Evolutionary conservation across 2,329 filamentous ascomycete genomes (phyloP), one percentile per base, ranked within the genome.

Genomic region (Coniochaeta sp.): DNA sequence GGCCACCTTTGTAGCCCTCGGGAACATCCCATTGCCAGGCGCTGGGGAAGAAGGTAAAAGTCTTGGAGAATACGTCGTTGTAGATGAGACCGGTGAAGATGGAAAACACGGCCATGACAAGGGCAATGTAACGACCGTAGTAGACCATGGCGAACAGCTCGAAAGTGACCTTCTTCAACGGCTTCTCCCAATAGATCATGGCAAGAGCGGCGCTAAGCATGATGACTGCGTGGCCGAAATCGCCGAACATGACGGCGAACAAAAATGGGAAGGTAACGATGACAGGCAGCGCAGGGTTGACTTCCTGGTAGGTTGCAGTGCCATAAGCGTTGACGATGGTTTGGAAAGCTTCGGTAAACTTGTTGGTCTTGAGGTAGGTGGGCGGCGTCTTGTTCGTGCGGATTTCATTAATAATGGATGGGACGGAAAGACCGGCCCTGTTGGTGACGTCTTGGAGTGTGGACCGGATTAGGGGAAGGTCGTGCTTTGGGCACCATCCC

Each of bases 171-270:
- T 99, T 99, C 69, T 92, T 91, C 31, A 99, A 76, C 54, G 87
- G 85, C 73, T 89, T 91, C 72, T 99, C 94, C 79, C 86, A 97
- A 73, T 96, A 89, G 61, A 99, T 97, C 91, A 99, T 96, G 52
- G 91, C 89, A 52, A 84, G 64, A 13, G 94, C 89, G 52, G 90
- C 88, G 52, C 82, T 67, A 40, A 92, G 78, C 87, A 99, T 95
- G 68, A 99, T 87, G 58, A 86, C 70, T 58, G 92, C 94, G 65
- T 99, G 94, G 49, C 94, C 95, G 53, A 96, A 86, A 71, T 99
- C 94, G 76, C 94, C 95, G 66, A 99, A 99, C 94, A 99, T 99
- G 81, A 99, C 94, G 48, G 94, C 94, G 67, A 99, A 99, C 56
- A 99, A 78, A 77, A 99, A 99, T n/a, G 95, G 94, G 71, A 99